phyloP scores from a whole-genome alignment of 768 basidiomycete genomes.

The Crepidotus variabilis region DNA sequence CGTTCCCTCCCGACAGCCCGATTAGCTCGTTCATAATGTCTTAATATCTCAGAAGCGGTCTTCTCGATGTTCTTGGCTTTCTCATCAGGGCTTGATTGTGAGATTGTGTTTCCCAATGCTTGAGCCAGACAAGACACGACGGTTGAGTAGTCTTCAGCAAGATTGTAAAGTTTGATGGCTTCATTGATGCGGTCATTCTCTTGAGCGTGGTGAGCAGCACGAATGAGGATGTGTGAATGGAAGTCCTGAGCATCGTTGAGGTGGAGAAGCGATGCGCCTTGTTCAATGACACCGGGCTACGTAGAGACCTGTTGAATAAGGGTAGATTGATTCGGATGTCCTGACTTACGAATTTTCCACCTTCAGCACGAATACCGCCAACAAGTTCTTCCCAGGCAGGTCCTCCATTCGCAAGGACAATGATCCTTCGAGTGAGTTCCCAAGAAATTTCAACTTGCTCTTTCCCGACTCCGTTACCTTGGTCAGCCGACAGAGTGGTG shows the following conservation, averaged over 20 bases:
- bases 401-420: constrained; percentile 73
- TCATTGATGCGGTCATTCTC: constrained; percentile 83
- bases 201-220: constrained; percentile 78
- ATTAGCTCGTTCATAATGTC: constrained; percentile 77
- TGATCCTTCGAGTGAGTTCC: constrained; percentile 75
- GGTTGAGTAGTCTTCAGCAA: constrained; percentile 86
- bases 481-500: constrained; percentile 74
- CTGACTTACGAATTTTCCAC: constrained; percentile 76
- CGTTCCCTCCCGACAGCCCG: constrained; percentile 67
- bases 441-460: constrained; percentile 82
- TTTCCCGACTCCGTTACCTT: constrained; percentile 63
- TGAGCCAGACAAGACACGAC: constrained; percentile 86
- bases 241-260: constrained; percentile 64
- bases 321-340: neutral
- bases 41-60: constrained; percentile 74
- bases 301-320: neutral
- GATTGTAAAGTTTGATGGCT: constrained; percentile 93
- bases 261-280: constrained; percentile 71
- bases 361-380: constrained; percentile 88
- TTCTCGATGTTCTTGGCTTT: constrained; percentile 66
- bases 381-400: constrained; percentile 91
- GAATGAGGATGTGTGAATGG: constrained; percentile 78
- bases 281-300: constrained; percentile 86
- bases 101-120: constrained; percentile 80
- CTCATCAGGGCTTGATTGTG: constrained; percentile 57